Evolutionary conservation across 306 rosid genomes (phyloP).

Genomic region (Acacia acuminata): DNA sequence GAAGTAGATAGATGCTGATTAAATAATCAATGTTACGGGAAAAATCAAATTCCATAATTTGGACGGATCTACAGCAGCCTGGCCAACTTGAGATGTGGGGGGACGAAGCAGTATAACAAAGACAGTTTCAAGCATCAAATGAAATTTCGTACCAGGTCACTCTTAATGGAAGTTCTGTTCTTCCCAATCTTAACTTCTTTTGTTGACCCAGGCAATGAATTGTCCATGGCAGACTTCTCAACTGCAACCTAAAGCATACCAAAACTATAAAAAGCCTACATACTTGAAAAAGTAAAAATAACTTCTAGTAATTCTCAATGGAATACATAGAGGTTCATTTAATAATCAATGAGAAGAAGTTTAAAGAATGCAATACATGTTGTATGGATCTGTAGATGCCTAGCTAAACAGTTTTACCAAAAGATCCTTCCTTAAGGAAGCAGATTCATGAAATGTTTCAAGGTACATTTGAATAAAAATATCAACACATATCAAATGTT

Average conservation of each 20-base stretch:
- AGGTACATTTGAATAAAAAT: neutral
- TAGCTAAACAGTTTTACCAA: neutral
- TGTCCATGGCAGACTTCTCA: constrained; percentile 56
- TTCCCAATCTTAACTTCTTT: constrained; percentile 58
- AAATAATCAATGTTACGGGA: constrained; percentile 25
- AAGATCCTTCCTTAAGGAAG: neutral
- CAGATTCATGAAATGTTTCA: neutral
- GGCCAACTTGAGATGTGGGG: neutral
- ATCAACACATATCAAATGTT: neutral
- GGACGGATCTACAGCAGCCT: neutral
- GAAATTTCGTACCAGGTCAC: constrained; percentile 42
- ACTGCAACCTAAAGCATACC: constrained; percentile 56
- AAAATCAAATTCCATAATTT: neutral
- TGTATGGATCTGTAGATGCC: neutral
- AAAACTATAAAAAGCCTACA: constrained; percentile 19
- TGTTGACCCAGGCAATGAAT: constrained; percentile 76
- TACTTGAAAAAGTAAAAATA: neutral
- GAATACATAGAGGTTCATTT: constrained; percentile 20
- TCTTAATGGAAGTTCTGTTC: constrained; percentile 34
- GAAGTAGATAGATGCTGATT: constrained; percentile 23
- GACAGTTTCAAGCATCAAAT: constrained; percentile 24
- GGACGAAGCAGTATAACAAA: neutral
- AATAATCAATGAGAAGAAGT: constrained; percentile 21
- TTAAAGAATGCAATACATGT: neutral
- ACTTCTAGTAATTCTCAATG: constrained; percentile 16